These are phyloP conservation scores for Leccinellum albellum DNA, from an alignment of 768 basidiomycete species.

Conservation along the genomic window DNA sequence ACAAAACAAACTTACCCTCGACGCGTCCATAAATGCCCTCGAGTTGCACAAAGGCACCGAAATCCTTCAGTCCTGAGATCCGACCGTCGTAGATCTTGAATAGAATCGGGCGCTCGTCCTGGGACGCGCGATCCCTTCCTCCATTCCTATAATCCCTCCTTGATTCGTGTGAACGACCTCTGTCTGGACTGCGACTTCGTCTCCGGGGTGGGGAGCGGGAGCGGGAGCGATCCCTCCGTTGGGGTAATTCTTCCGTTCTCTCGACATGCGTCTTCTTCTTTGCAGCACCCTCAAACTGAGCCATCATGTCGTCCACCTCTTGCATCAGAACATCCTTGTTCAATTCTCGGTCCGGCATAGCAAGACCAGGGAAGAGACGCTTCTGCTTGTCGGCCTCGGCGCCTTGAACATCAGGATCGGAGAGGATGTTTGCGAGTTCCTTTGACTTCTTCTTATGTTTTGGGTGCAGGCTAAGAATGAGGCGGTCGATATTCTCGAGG, in stretches of 20 bases:
- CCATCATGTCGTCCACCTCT: constrained; percentile 89
- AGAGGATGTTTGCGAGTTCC: constrained; percentile 35
- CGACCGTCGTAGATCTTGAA: constrained; percentile 95
- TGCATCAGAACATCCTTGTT: constrained; percentile 79
- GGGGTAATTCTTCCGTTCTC: constrained; percentile 53
- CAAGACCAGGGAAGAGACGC: constrained; percentile 87
- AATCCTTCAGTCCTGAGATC: constrained; percentile 85
- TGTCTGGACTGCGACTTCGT: constrained; percentile 57
- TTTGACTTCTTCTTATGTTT: constrained; percentile 79
- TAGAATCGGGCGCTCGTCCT: constrained; percentile 82
- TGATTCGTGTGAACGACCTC: constrained; percentile 47
- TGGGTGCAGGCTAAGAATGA: constrained; percentile 92
- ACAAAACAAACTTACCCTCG: constrained; percentile 65
- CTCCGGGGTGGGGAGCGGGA: constrained; percentile 46
- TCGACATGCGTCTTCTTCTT: constrained; percentile 52
- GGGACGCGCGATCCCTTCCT: constrained; percentile 30
- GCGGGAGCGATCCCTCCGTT: constrained; percentile 46
- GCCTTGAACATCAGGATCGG: constrained; percentile 28
- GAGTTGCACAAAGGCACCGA: constrained; percentile 89
- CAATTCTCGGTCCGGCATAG: constrained; percentile 67
- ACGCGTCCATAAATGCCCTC: constrained; percentile 83
- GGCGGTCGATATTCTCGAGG: constrained; percentile 88
- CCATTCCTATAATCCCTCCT: constrained; percentile 40
- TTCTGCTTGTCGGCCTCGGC: constrained; percentile 71
- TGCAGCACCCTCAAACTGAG: constrained; percentile 63